Base-by-base conservation (phyloP, 2,329 filamentous ascomycete species). In the Xenoacremonium recifei region DNA sequence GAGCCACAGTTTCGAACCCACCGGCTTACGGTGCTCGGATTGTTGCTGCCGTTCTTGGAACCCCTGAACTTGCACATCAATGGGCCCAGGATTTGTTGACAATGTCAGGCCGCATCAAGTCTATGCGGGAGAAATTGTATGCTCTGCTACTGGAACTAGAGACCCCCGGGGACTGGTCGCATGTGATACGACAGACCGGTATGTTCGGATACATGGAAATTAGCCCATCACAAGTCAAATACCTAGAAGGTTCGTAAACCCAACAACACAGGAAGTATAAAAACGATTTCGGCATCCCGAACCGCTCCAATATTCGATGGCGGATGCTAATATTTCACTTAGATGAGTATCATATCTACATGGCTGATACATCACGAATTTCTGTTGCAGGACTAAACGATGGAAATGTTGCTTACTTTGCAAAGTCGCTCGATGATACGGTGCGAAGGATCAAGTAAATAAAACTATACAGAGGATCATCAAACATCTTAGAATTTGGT, bases 191-290 rank as follows among this genome's bases (percentile, higher is more conserved):
- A 16, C 66, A 70, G 40, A 64, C 50, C 10, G 66, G 67, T 20
- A 70, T 70, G 67, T 70, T 70, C 50, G 61, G 60, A 0, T 68
- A 64, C 43, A 76, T 75, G 0, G 77, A 77, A 0, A 59, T 81
- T 45, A 70, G 47, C 4, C 68, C 73, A 44, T 45, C 59, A 4
- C 75, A 79, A 48, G 74, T 80, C 7, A 47, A 48, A 4, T 44
- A 48, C 1, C 45, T 66, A 1, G 59, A 64, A 54, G 55, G 62
- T 61, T 9, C 23, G 9, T 9, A n/a, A n/a, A n/a, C n/a, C n/a
- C n/a, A n/a, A n/a, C n/a, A n/a, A n/a, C n/a, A n/a, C n/a, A n/a
- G n/a, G n/a, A n/a, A n/a, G n/a, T n/a, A n/a, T n/a, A n/a, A n/a
- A n/a, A n/a, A n/a, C n/a, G n/a, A n/a, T n/a, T n/a, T n/a, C n/a